These are phyloP conservation scores for Monosporascus sp. DNA, from an alignment of 2,329 filamentous ascomycete species.

Conservation along the genomic window DNA sequence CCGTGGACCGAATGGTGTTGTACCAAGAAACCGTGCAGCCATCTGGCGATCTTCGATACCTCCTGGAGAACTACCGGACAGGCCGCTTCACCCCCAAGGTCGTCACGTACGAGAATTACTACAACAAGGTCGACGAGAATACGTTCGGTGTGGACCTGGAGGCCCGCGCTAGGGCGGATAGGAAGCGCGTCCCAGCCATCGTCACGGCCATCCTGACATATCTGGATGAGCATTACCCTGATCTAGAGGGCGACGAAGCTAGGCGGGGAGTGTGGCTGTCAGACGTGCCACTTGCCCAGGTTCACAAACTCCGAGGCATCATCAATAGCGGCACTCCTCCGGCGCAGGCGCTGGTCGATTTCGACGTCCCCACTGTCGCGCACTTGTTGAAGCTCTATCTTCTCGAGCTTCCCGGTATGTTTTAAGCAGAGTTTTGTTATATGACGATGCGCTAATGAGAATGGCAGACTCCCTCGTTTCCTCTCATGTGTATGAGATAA, in stretches of 20 bases:
- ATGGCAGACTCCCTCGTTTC: conserved; percentile 87
- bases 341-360: conserved; percentile 73
- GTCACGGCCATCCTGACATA: conserved; percentile 92
- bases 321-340: conserved; percentile 83
- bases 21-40: conserved; percentile 99
- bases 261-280: conserved; percentile 89
- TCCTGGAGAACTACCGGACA: conserved; percentile 95
- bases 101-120: conserved; percentile 96
- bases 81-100: conserved; percentile 89
- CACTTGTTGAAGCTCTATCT: conserved; percentile 91
- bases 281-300: conserved; percentile 79
- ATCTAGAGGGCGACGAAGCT: conserved; percentile 93
- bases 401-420: conserved; percentile 83
- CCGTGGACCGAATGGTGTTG: conserved; percentile 97
- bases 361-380: conserved; percentile 90
- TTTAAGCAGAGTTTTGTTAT: not conserved
- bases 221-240: conserved; percentile 93
- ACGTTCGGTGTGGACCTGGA: conserved; percentile 98
- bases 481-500: conserved; percentile 96
- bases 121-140: conserved; percentile 96
- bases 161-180: conserved; percentile 83
- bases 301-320: conserved; percentile 74
- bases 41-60: conserved; percentile 79
- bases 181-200: conserved; percentile 89
- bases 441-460: conserved; percentile 18